phyloP scores from a whole-genome alignment of 495 filamentous ascomycete genomes.

The Neurospora cerealis region DNA sequence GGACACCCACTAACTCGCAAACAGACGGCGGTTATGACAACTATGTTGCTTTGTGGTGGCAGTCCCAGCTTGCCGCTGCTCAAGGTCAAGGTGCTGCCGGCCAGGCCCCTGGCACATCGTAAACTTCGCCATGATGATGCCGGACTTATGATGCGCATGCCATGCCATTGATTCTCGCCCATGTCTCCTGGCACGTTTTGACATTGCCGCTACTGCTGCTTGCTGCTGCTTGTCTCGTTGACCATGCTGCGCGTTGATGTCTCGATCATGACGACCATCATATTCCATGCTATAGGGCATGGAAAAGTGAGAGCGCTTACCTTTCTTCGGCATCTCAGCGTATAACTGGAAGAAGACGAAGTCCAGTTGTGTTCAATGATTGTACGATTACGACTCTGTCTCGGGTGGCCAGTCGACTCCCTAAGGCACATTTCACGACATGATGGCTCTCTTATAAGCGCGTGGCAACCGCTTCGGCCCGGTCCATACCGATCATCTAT shows the following conservation, averaged over 20 bases:
- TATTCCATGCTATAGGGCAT: background rate
- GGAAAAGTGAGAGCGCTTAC: slow-evolving; percentile 1
- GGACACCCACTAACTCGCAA: background rate
- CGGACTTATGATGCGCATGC: slow-evolving; percentile 17
- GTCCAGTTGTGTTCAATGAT: slow-evolving; percentile 1
- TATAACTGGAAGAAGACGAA: background rate
- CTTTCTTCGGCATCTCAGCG: background rate
- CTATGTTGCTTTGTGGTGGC: slow-evolving; percentile 25
- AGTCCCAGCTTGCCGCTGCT: slow-evolving; percentile 17
- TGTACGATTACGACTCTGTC: slow-evolving; percentile 3
- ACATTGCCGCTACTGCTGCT: slow-evolving; percentile 9
- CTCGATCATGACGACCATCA: slow-evolving; percentile 2
- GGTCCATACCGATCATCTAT: background rate
- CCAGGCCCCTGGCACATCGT: slow-evolving; percentile 21
- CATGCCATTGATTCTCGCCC: slow-evolving; percentile 19
- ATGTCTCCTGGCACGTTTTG: slow-evolving; percentile 16
- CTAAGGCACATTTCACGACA: slow-evolving; percentile 1
- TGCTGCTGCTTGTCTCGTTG: slow-evolving; percentile 2
- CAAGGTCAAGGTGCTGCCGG: slow-evolving; percentile 17
- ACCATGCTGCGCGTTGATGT: slow-evolving; percentile 1
- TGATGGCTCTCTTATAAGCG: background rate
- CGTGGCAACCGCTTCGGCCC: background rate
- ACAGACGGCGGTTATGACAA: slow-evolving; percentile 26
- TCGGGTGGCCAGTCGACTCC: background rate
- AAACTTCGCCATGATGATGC: slow-evolving; percentile 11